Percentiles rank a stretch among this genome's conserved stretches.
phyloP scores from a whole-genome alignment of 768 basidiomycete genomes.

The Termitomyces sp. region DNA sequence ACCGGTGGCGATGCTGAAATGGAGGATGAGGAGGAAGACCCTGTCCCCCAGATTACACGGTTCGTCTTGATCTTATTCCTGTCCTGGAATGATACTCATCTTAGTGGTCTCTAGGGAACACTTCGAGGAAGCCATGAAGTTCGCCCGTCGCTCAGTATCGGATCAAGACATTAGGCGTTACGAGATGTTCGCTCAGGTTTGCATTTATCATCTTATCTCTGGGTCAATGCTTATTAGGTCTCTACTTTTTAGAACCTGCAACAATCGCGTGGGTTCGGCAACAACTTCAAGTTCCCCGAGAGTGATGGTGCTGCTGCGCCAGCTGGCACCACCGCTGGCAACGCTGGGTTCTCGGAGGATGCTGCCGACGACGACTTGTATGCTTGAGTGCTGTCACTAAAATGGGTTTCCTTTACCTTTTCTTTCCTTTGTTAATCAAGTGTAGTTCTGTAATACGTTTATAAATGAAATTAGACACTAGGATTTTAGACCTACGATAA shows the following conservation, averaged over 20 bases:
- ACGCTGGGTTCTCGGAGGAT: conserved; percentile 83
- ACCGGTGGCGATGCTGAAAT: conserved; percentile 54
- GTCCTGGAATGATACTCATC: conserved; percentile 5
- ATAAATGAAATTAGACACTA: conserved; percentile 6
- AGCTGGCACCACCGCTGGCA: conserved; percentile 47
- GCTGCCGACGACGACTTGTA: conserved; percentile 86
- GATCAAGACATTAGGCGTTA: conserved; percentile 97
- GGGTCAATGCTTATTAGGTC: conserved; percentile 10
- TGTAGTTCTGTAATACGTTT: conserved; percentile 8
- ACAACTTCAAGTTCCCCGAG: conserved; percentile 99
- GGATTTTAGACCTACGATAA: neutral
- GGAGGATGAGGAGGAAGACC: conserved; percentile 84
- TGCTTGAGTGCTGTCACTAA: conserved; percentile 45
- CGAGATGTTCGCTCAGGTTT: conserved; percentile 94
- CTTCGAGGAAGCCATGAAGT: conserved; percentile 99
- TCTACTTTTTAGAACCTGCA: conserved; percentile 66
- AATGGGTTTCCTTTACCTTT: conserved; percentile 4
- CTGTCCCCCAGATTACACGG: conserved; percentile 85
- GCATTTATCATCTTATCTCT: conserved; percentile 10
- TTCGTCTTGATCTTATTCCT: conserved; percentile 28
- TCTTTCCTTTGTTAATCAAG: conserved; percentile 1
- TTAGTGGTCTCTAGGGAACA: conserved; percentile 57
- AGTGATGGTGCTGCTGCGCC: conserved; percentile 37
- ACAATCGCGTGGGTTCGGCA: conserved; percentile 90
- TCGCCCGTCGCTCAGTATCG: conserved; percentile 93